Conservation (phyloP, 805 yeast species). For the Pichia ethanolica region DNA sequence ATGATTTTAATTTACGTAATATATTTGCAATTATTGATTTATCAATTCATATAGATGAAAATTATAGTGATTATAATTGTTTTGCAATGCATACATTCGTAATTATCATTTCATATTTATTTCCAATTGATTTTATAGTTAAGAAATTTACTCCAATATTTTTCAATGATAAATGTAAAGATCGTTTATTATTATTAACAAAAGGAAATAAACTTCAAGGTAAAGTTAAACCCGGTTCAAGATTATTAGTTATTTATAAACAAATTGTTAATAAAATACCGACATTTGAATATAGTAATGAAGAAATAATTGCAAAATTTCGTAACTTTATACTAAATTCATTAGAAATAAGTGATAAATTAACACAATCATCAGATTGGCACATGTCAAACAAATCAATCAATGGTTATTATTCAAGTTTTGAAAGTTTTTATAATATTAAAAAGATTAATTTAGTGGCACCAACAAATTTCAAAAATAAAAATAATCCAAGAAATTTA, state of each 20-base stretch:
- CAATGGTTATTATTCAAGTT: conserved; percentile 1
- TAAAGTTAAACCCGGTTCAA: conserved; percentile 27
- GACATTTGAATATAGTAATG: conserved; percentile 17
- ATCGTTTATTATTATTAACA: conserved; percentile 19
- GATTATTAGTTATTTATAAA: conserved; percentile 24
- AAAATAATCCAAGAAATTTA: not conserved
- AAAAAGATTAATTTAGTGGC: not conserved
- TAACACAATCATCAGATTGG: conserved; percentile 24
- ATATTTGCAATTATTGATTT: conserved; percentile 18
- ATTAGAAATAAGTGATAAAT: conserved; percentile 25
- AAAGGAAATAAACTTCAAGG: conserved; percentile 22
- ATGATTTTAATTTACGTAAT: conserved; percentile 3
- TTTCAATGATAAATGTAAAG: conserved; percentile 4
- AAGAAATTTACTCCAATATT: conserved; percentile 17
- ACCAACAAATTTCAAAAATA: not conserved
- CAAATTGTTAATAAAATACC: conserved; percentile 18
- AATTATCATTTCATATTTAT: conserved; percentile 16
- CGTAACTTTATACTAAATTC: conserved; percentile 15
- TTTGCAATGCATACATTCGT: conserved; percentile 25
- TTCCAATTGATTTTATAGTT: conserved; percentile 17
- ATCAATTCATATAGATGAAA: conserved; percentile 14
- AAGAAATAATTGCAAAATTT: conserved; percentile 11
- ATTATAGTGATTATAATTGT: conserved; percentile 3
- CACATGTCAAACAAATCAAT: conserved; percentile 5
- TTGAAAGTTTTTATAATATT: not conserved